Evolutionary conservation across 192 early-diverging fungal genomes (phyloP).

Genomic region (Haplosporangium gracile): DNA sequence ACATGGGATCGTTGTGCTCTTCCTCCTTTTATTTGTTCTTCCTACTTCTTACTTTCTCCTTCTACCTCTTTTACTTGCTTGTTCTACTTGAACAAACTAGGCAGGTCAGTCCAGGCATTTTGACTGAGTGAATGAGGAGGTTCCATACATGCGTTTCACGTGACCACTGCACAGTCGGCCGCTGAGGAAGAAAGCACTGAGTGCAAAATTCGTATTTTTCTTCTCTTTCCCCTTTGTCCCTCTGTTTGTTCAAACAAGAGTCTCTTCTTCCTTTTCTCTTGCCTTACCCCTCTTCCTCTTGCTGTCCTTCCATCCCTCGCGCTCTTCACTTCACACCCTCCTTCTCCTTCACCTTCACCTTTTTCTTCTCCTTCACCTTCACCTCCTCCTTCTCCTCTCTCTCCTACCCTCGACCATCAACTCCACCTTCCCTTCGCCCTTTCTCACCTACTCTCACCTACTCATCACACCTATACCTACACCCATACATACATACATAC

Average conservation of each 20-base stretch:
- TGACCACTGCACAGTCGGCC: no score
- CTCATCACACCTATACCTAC: background rate
- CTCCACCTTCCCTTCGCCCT: no score
- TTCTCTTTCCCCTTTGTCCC: background rate
- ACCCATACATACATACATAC: background rate
- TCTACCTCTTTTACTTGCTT: no score
- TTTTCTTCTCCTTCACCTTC: background rate
- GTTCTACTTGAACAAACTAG: no score
- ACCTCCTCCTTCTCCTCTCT: background rate
- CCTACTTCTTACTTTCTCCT: no score
- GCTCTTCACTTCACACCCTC: background rate
- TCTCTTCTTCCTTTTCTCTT: background rate
- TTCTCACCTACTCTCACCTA: background rate
- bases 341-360: background rate
- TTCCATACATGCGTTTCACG: no score
- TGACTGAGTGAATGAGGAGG: no score
- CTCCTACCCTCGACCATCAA: background rate
- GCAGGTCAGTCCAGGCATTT: no score
- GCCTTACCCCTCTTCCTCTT: background rate
- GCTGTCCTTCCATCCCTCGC: background rate
- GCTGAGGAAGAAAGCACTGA: no score
- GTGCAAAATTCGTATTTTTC: background rate
- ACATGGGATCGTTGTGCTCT: no score
- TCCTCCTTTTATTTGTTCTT: no score
- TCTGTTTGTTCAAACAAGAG: background rate